phyloP scores from a whole-genome alignment of 768 basidiomycete species.

The Lactarius sanguifluus region DNA sequence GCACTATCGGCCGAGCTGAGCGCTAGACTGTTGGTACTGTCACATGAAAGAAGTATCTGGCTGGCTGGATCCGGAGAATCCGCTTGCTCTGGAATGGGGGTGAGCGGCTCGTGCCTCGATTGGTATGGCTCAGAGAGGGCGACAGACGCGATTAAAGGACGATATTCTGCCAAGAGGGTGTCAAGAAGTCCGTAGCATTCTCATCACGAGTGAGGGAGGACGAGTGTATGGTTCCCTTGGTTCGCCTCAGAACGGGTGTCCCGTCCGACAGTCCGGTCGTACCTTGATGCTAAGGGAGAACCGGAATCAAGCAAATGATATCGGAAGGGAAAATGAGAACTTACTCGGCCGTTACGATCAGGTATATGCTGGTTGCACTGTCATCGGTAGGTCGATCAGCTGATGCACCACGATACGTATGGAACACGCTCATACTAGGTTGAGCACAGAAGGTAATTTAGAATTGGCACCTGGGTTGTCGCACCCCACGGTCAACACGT shows the following conservation, averaged over 20 bases:
- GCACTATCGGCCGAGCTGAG: slow-evolving; percentile 1
- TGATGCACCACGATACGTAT: neutral
- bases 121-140: slow-evolving; percentile 3
- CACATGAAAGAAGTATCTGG: slow-evolving; percentile 13
- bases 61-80: slow-evolving; percentile 4
- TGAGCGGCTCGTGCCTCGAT: slow-evolving; percentile 9
- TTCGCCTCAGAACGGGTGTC: slow-evolving; percentile 10
- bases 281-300: neutral
- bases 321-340: neutral
- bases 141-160: neutral
- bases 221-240: slow-evolving; percentile 19
- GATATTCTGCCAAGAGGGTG: neutral
- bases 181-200: neutral
- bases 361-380: slow-evolving; percentile 11
- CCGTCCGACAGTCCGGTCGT: neutral
- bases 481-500: neutral
- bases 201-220: neutral
- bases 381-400: neutral
- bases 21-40: slow-evolving; percentile 21
- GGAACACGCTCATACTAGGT: slow-evolving; percentile 5
- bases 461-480: neutral
- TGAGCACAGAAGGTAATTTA: neutral
- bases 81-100: slow-evolving; percentile 20
- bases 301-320: neutral
- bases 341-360: slow-evolving; percentile 2